These are phyloP conservation scores for Castanea sativa DNA, from an alignment of 306 rosid genomes.

Conservation along the genomic window DNA sequence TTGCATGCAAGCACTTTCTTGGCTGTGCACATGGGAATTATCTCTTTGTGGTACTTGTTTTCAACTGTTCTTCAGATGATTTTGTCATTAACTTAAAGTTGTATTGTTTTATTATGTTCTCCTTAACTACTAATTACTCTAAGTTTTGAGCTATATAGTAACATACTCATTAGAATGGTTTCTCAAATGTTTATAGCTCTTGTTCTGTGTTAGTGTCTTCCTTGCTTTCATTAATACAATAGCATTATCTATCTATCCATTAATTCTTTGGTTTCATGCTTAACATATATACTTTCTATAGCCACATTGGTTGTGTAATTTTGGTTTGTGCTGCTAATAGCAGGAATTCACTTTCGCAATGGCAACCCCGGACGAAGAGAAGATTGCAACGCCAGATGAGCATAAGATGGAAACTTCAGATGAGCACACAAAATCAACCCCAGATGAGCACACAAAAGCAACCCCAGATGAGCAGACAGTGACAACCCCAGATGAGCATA, in stretches of 20 bases:
- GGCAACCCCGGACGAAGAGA: conserved; percentile 51
- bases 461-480: background rate
- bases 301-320: background rate
- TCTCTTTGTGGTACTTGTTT: background rate
- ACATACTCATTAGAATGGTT: background rate
- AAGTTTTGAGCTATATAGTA: background rate
- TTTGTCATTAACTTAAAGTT: background rate
- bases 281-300: background rate
- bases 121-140: background rate
- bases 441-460: background rate
- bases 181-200: background rate
- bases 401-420: background rate
- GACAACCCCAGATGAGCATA: background rate
- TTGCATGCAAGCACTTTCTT: background rate
- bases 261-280: background rate
- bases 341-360: conserved; percentile 39
- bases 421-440: too few species aligned
- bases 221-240: background rate
- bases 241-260: background rate
- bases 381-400: conserved; percentile 14
- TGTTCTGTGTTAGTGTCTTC: background rate
- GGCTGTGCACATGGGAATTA: background rate
- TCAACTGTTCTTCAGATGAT: background rate
- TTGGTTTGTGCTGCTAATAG: conserved; percentile 17
- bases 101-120: background rate